Conservation (phyloP, 2,329 filamentous ascomycete species). For the Fusarium penzigii region DNA sequence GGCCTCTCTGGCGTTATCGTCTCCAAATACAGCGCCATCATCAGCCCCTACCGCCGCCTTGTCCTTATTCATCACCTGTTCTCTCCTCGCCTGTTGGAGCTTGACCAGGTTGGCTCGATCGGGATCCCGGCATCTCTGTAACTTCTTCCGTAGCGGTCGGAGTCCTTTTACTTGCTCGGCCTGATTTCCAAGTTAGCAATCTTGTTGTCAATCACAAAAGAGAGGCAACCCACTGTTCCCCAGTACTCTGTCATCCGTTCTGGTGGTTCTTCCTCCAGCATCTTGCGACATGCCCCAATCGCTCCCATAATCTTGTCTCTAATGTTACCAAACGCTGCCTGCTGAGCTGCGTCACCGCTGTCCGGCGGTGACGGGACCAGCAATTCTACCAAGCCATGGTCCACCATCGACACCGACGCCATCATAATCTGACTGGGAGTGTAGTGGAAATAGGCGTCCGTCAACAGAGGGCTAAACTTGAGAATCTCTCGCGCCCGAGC, state of each 20-base stretch:
- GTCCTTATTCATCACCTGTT: conserved; percentile 48
- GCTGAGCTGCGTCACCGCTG: conserved; percentile 31
- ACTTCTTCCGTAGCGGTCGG: conserved; percentile 64
- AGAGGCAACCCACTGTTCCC: conserved; percentile 45
- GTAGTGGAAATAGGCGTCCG: conserved; percentile 96
- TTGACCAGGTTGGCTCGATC: conserved; percentile 72
- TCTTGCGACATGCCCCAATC: conserved; percentile 52
- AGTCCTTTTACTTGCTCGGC: conserved; percentile 47
- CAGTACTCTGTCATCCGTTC: conserved; percentile 57
- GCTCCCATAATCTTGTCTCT: conserved; percentile 52
- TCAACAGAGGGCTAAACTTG: conserved; percentile 79
- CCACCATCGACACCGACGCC: conserved; percentile 74
- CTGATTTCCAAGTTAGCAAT: conserved; percentile 31
- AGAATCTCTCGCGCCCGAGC: conserved; percentile 71
- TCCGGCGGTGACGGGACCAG: conserved; percentile 44
- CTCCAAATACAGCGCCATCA: conserved; percentile 51
- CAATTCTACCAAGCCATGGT: conserved; percentile 60
- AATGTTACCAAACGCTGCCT: conserved; percentile 25
- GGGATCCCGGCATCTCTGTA: conserved; percentile 73
- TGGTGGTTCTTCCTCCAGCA: conserved; percentile 59
- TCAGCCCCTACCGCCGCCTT: conserved; percentile 42
- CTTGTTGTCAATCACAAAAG: too few species aligned
- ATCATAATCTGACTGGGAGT: conserved; percentile 94
- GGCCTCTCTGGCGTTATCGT: conserved; percentile 36
- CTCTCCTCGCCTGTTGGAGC: conserved; percentile 64